A percentile compares a stretch with the other conserved stretches of the same genome.
phyloP scores from a whole-genome alignment of 2,329 filamentous ascomycete genomes.

The Aspergillus texensis region DNA sequence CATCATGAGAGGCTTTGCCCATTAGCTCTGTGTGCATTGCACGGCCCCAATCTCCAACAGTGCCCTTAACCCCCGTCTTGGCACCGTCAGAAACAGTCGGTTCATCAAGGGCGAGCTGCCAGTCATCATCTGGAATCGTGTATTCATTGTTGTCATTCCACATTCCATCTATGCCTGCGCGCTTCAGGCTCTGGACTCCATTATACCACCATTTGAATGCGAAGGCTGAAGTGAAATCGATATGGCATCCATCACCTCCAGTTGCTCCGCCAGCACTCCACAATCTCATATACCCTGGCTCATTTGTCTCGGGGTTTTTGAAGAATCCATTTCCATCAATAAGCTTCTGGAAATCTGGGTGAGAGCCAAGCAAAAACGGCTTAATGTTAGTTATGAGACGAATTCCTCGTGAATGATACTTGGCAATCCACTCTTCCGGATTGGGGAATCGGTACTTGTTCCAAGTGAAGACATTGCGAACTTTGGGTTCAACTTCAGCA shows the following conservation, averaged over 20 bases:
- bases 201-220: constrained; percentile 74
- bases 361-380: constrained; percentile 68
- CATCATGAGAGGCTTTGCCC: constrained; percentile 71
- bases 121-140: constrained; percentile 65
- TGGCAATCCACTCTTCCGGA: constrained; percentile 63
- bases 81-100: constrained; percentile 41
- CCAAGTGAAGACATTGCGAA: constrained; percentile 72
- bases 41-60: constrained; percentile 70
- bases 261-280: constrained; percentile 75
- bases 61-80: constrained; percentile 43
- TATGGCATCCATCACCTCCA: constrained; percentile 69
- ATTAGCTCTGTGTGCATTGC: constrained; percentile 71
- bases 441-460: constrained; percentile 71
- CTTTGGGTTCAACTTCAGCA: constrained; percentile 67
- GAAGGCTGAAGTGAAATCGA: constrained; percentile 70
- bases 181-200: constrained; percentile 64
- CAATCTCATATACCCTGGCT: constrained; percentile 62
- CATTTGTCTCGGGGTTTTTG: constrained; percentile 57
- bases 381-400: constrained; percentile 72
- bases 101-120: constrained; percentile 62
- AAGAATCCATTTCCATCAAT: constrained; percentile 65
- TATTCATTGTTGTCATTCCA: constrained; percentile 85
- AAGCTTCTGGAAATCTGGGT: constrained; percentile 67
- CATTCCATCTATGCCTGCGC: constrained; percentile 70
- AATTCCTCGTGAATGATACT: constrained; percentile 66